Conservation (phyloP, 2,329 filamentous ascomycete genomes). For the Pseudogymnoascus sp. region DNA sequence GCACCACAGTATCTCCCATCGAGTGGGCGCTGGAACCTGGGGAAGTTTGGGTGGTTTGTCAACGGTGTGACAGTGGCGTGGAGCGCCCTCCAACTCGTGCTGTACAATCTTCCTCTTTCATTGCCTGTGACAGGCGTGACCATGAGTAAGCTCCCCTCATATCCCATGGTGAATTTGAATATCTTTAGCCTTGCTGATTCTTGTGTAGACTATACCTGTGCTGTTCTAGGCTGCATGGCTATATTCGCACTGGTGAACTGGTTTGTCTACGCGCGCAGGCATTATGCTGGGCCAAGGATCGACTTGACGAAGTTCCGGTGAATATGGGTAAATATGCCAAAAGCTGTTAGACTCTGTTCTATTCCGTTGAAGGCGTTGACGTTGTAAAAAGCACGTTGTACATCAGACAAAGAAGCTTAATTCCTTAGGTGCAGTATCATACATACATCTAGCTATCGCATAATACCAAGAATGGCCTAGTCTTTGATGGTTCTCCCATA, state of each 20-base stretch:
- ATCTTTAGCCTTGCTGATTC: not conserved
- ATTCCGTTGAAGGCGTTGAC: not conserved
- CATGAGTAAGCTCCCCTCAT: not conserved
- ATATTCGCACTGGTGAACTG: slow-evolving; percentile 2
- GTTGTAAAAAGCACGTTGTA: not conserved
- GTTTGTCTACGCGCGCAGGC: not conserved
- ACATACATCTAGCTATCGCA: not conserved
- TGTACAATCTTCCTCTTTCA: not conserved
- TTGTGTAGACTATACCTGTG: slow-evolving; percentile 3
- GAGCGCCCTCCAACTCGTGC: slow-evolving; percentile 2
- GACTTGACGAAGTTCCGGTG: not conserved
- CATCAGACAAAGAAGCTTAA: not conserved
- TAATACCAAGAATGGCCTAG: not conserved
- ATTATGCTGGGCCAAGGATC: not conserved
- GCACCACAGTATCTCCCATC: not conserved
- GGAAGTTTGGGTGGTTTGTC: not conserved
- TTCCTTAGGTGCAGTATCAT: not conserved
- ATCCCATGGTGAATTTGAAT: not conserved
- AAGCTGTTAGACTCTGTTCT: not conserved
- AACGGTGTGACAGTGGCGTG: not conserved
- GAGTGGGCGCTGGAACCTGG: not conserved
- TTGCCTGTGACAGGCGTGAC: not conserved
- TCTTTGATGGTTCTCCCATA: not conserved
- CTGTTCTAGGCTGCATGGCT: not conserved
- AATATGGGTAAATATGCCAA: not conserved